phyloP scores from a whole-genome alignment of 306 rosid genomes.

The Malus asiatica region DNA sequence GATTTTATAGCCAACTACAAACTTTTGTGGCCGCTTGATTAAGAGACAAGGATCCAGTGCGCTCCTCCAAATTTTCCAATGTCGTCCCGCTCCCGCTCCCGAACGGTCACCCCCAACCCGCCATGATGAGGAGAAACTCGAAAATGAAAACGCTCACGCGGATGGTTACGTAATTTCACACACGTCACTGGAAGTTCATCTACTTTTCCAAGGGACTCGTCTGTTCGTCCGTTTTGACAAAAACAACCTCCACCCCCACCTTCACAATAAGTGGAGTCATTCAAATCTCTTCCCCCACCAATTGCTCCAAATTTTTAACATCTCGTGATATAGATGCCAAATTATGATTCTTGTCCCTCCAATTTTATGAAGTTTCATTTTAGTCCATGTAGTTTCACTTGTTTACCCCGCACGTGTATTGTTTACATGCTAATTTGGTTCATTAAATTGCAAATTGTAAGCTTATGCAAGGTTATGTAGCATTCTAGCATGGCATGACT shows the following conservation, averaged over 20 bases:
- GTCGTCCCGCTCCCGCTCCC: not conserved
- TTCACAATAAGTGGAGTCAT: conserved; percentile 1
- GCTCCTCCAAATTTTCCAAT: too few species aligned
- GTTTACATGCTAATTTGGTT: too few species aligned
- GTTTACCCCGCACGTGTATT: too few species aligned
- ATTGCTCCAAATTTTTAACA: conserved; percentile 1
- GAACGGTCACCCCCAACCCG: too few species aligned
- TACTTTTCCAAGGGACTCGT: not conserved
- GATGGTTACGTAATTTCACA: conserved; percentile 11
- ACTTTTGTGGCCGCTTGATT: too few species aligned
- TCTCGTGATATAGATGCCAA: conserved; percentile 19
- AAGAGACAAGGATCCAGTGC: too few species aligned
- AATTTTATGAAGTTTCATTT: not conserved
- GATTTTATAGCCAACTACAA: not conserved
- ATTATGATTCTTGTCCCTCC: not conserved
- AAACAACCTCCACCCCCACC: not conserved
- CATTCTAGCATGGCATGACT: accelerated
- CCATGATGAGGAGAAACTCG: not conserved
- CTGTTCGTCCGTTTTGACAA: conserved; percentile 6
- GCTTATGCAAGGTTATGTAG: not conserved
- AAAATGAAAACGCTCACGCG: conserved; percentile 3
- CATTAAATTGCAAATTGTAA: too few species aligned
- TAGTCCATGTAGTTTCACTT: not conserved
- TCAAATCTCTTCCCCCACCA: not conserved
- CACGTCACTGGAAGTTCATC: conserved; percentile 17